Conservation (phyloP, 345 rosid species). For the Isatis tinctoria region DNA sequence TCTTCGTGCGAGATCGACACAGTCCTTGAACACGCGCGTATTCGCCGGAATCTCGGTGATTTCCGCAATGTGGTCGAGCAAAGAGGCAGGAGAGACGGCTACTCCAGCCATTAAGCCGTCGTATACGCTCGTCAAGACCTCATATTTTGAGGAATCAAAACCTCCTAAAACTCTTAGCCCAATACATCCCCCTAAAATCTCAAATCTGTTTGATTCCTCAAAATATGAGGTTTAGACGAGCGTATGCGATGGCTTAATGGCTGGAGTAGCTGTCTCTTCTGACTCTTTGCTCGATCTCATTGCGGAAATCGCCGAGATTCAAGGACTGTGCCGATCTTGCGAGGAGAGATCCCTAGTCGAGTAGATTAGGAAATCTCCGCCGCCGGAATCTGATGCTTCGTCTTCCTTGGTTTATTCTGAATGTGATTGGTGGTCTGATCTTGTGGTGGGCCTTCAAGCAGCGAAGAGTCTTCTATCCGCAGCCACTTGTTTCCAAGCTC, state of each 20-base stretch:
- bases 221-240: no score
- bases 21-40: slow-evolving; percentile 49
- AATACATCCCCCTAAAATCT: no score
- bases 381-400: slow-evolving; percentile 21
- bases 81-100: slow-evolving; percentile 16
- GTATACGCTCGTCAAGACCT: slow-evolving; percentile 6
- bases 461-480: no score
- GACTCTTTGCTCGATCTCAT: slow-evolving; percentile 22
- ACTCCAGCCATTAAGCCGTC: slow-evolving; percentile 22
- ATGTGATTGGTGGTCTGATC: slow-evolving; percentile 66
- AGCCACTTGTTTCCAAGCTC: no score
- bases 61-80: slow-evolving; percentile 24
- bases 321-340: slow-evolving; percentile 79
- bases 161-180: no score
- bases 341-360: slow-evolving; percentile 79
- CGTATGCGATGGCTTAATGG: slow-evolving; percentile 16
- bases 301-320: slow-evolving; percentile 27
- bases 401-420: slow-evolving; percentile 5
- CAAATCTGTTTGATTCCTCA: no score
- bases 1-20: slow-evolving; percentile 78
- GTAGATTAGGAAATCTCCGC: slow-evolving; percentile 52
- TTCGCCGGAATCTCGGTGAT: slow-evolving; percentile 14
- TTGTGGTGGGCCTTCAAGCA: slow-evolving; percentile 50
- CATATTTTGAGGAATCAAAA: no score
- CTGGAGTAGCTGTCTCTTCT: slow-evolving; percentile 26